phyloP scores from a whole-genome alignment of 345 rosid genomes.

The Hibiscus syriacus region DNA sequence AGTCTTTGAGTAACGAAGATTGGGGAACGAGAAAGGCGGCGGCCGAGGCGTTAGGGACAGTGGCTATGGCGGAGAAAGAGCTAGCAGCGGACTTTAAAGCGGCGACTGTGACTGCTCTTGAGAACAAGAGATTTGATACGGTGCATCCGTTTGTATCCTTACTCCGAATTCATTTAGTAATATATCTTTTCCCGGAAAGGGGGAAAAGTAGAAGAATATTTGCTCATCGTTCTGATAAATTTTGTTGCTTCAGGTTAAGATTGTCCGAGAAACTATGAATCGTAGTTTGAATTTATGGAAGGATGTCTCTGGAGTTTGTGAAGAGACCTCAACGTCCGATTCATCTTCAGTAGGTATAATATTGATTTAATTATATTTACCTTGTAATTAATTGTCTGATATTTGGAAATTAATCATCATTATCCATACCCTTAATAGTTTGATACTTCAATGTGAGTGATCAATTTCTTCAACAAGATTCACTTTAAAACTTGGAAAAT shows the following conservation, averaged over 20 bases:
- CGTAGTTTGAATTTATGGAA: conserved; percentile 70
- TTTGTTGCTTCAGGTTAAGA: conserved; percentile 48
- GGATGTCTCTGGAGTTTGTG: conserved; percentile 42
- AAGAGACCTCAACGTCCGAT: conserved; percentile 33
- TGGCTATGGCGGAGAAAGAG: conserved; percentile 52
- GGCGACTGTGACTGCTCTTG: conserved; percentile 40
- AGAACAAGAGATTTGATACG: conserved; percentile 76
- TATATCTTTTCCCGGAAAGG: neutral
- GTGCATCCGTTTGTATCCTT: conserved; percentile 21
- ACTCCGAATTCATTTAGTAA: neutral
- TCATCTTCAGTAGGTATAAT: conserved; percentile 38
- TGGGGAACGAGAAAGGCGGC: conserved; percentile 92
- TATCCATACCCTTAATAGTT: neutral
- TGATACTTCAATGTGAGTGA: neutral
- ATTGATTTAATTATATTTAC: conserved; percentile 16
- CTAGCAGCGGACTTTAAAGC: conserved; percentile 47
- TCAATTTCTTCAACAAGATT: neutral
- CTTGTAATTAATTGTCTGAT: neutral
- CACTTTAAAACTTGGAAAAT: neutral
- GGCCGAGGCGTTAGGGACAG: conserved; percentile 70
- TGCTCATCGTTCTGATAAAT: neutral
- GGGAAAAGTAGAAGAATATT: neutral
- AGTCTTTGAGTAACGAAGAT: conserved; percentile 60
- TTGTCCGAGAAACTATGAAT: conserved; percentile 88
- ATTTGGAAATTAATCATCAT: neutral